These are phyloP conservation scores for Wallemia ichthyophaga DNA, from an alignment of 1,284 basidiomycete genomes.

Conservation along the genomic window DNA sequence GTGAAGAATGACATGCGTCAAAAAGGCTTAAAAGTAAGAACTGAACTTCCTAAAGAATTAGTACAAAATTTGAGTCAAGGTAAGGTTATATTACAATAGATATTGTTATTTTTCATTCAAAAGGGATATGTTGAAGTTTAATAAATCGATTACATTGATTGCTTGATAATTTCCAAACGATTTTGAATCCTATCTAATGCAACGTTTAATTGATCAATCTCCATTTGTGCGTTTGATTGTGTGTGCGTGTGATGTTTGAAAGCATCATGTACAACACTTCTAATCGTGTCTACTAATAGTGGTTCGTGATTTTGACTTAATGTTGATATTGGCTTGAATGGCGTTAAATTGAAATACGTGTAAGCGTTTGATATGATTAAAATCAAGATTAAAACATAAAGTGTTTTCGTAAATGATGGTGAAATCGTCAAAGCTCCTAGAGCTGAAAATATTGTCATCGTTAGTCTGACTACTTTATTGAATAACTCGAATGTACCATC, in stretches of 20 bases:
- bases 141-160: background rate
- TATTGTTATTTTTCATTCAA: background rate
- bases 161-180: background rate
- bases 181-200: background rate
- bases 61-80: background rate
- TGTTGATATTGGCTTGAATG: background rate
- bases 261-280: background rate
- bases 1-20: conserved; percentile 15
- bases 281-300: background rate
- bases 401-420: background rate
- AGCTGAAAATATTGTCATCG: background rate
- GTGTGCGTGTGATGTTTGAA: background rate
- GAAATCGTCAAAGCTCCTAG: background rate
- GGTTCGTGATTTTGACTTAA: background rate
- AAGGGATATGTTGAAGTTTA: background rate
- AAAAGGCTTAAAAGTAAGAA: conserved; percentile 4
- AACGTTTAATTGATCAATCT: background rate
- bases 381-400: background rate
- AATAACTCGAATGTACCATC: background rate
- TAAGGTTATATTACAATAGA: background rate
- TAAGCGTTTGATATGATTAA: background rate
- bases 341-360: background rate
- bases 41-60: conserved; percentile 1
- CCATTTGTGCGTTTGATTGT: background rate
- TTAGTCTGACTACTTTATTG: background rate